phyloP scores from a whole-genome alignment of 2,329 filamentous ascomycete genomes.

The Epichloe amarillans region DNA sequence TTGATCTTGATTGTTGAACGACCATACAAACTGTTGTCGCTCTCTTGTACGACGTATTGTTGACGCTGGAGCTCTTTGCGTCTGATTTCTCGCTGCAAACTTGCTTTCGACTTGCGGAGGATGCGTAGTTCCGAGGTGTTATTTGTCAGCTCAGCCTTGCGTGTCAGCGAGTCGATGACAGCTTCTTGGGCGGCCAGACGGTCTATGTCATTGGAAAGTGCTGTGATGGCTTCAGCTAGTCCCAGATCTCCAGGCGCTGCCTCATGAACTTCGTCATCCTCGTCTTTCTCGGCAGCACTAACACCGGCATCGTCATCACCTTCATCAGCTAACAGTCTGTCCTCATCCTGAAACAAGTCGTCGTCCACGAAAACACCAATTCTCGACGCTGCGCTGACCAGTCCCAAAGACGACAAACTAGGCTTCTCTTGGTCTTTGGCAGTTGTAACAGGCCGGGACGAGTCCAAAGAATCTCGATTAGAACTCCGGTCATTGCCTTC shows the following conservation, averaged over 20 bases:
- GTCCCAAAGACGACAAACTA: constrained; percentile 78
- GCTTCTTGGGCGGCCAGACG: constrained; percentile 77
- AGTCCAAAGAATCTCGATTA: constrained; percentile 48
- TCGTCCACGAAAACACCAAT: constrained; percentile 90
- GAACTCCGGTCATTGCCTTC: constrained; percentile 46
- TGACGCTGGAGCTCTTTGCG: constrained; percentile 92
- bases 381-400: constrained; percentile 75
- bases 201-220: constrained; percentile 81
- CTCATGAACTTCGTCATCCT: constrained; percentile 77
- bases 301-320: constrained; percentile 54
- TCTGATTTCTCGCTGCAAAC: constrained; percentile 79
- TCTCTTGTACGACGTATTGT: constrained; percentile 95
- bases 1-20: constrained; percentile 83
- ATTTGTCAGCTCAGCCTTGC: constrained; percentile 93
- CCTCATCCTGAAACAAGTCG: constrained; percentile 82
- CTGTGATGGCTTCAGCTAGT: constrained; percentile 80
- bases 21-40: constrained; percentile 91
- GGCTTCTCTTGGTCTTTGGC: constrained; percentile 52
- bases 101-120: constrained; percentile 83
- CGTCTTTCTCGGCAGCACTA: constrained; percentile 36
- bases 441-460: constrained; percentile 15
- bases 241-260: constrained; percentile 91
- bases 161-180: constrained; percentile 79
- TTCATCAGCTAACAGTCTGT: constrained; percentile 75
- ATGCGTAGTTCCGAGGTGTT: constrained; percentile 90